Percentiles rank a stretch among this genome's conserved stretches.
Conservation (phyloP, 176 grass and related monocot genomes). For the Aegilops umbellulata region DNA sequence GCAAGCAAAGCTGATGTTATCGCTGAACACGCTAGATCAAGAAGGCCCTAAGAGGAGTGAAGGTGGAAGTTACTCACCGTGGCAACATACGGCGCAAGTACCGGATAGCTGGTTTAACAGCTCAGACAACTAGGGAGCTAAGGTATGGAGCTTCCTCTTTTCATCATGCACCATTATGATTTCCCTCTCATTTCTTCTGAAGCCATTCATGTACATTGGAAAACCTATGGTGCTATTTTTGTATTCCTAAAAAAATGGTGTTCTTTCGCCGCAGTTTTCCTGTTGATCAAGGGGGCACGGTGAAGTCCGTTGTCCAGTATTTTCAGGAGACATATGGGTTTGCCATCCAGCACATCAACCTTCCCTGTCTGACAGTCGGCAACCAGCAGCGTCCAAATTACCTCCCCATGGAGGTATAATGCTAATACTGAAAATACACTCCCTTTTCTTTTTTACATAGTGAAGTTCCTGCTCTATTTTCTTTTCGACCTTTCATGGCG, state of each 20-base stretch:
- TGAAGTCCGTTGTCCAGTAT: conserved; percentile 94
- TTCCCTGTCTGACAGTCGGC: conserved; percentile 86
- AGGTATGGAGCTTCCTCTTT: conserved; percentile 42
- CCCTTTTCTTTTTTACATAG: not conserved
- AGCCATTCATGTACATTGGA: not conserved
- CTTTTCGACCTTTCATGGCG: not conserved
- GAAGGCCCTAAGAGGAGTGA: conserved; percentile 87
- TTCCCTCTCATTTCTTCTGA: not conserved
- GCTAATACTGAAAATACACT: conserved; percentile 2
- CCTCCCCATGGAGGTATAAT: conserved; percentile 89
- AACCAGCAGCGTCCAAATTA: conserved; percentile 92
- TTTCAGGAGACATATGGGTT: conserved; percentile 98
- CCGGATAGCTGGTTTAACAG: conserved; percentile 81
- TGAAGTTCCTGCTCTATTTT: not conserved
- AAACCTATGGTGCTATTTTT: not conserved
- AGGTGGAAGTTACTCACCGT: conserved; percentile 97
- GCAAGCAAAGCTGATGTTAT: not conserved
- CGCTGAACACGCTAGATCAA: conserved; percentile 62
- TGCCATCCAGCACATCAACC: conserved; percentile 79
- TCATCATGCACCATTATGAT: not conserved
- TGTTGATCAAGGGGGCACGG: conserved; percentile 69
- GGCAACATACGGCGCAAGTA: conserved; percentile 97
- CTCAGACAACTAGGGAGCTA: conserved; percentile 76
- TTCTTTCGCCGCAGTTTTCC: conserved; percentile 60
- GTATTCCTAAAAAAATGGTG: not conserved